These are phyloP conservation scores for Naganishia cerealis DNA, from an alignment of 1,284 basidiomycete genomes.

Conservation along the genomic window DNA sequence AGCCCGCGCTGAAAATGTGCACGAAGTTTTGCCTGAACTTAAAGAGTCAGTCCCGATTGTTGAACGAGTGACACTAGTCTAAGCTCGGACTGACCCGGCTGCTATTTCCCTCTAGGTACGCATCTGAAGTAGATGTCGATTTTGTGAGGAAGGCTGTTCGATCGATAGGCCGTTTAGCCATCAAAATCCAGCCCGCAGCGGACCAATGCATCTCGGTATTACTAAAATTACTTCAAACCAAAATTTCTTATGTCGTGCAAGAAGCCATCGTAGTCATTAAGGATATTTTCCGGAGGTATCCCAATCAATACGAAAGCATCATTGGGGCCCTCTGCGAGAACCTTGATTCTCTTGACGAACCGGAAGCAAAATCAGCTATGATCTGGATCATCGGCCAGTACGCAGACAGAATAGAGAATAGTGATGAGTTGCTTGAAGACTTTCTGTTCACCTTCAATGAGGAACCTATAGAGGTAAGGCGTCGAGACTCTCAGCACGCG, in stretches of 20 bases:
- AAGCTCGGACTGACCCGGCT: neutral
- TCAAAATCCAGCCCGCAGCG: constrained; percentile 88
- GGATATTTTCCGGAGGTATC: constrained; percentile 98
- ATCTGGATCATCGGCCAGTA: constrained; percentile 99
- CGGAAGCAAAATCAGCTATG: constrained; percentile 93
- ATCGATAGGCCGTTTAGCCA: constrained; percentile 92
- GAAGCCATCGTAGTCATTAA: constrained; percentile 99
- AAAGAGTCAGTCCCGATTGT: constrained; percentile 70
- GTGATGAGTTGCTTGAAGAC: constrained; percentile 82
- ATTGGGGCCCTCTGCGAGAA: constrained; percentile 93
- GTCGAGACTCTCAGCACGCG: neutral
- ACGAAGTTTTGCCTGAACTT: constrained; percentile 88
- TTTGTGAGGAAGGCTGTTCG: constrained; percentile 93
- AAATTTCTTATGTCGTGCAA: constrained; percentile 95
- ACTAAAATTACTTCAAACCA: constrained; percentile 83
- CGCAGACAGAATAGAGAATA: constrained; percentile 93
- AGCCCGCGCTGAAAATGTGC: constrained; percentile 86
- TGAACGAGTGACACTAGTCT: too few relatives aligned
- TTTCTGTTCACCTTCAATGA: constrained; percentile 92
- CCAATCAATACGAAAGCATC: constrained; percentile 93
- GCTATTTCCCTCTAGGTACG: constrained; percentile 64
- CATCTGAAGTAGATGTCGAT: constrained; percentile 96
- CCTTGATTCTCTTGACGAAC: constrained; percentile 93
- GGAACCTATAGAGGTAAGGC: constrained; percentile 79
- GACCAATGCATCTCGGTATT: constrained; percentile 94